Evolutionary conservation across 768 basidiomycete species (phyloP).

Genomic region (Pleurotus citrinopileatus): DNA sequence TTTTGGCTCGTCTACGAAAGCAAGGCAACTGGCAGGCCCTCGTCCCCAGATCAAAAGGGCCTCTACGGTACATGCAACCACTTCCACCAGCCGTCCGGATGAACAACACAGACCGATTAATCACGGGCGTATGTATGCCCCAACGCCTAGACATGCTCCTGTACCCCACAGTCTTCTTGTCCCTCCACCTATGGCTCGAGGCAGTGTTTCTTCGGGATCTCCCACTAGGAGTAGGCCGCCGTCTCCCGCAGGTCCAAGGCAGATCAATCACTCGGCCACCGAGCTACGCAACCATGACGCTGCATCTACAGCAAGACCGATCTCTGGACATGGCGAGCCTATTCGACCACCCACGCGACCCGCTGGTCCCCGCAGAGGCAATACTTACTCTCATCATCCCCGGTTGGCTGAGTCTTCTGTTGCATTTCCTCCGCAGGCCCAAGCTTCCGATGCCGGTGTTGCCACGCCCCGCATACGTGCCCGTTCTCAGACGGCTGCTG

Average conservation of each 20-base stretch:
- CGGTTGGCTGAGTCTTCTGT: background rate
- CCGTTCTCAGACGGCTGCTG: constrained; percentile 1
- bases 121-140: constrained; percentile 7
- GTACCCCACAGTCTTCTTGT: background rate
- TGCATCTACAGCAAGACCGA: background rate
- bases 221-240: constrained; percentile 36
- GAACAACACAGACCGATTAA: background rate
- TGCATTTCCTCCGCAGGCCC: background rate
- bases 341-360: background rate
- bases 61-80: background rate
- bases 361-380: constrained; percentile 2
- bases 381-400: constrained; percentile 5
- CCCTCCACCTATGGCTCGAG: background rate
- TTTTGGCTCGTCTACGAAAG: background rate
- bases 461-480: background rate
- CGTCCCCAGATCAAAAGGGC: constrained; percentile 10
- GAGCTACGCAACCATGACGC: background rate
- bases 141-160: constrained; percentile 8
- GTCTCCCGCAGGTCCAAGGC: constrained; percentile 52
- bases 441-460: background rate
- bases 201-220: constrained; percentile 11
- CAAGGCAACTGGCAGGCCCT: background rate
- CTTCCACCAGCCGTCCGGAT: constrained; percentile 25
- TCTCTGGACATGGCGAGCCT: background rate
- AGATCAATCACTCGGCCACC: constrained; percentile 23